Base-by-base conservation (phyloP, 202 grass and related monocot genomes). In the Tripidium arundinaceum region DNA sequence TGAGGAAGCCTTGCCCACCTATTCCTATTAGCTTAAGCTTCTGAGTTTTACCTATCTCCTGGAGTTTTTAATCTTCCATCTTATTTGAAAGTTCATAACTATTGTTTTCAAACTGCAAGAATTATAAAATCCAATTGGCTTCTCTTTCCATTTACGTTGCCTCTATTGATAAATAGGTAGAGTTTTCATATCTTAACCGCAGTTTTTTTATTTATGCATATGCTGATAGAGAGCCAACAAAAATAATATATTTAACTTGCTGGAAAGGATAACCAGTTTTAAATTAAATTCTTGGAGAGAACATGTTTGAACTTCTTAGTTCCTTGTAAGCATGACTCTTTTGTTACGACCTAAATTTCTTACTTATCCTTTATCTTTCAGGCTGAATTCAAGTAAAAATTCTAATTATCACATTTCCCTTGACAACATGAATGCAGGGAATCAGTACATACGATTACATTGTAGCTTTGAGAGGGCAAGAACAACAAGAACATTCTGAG, bases 361-460 rank as follows among this genome's bases (percentile, higher is more conserved):
- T 54, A 64, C 41, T 12, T 43, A 10, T 37, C 12, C 28, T 65
- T 27, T 2, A 33, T 19, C 16, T 8, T 72, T 72, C 31, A 52
- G 29, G 41, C 50, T 74, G 25, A 45, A 28, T 62, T 26, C 25
- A 54, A 27, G 2, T 45, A 14, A 45, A 14, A 45, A 15, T 45
- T 14, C 13, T 45, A 45, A 45, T 45, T 45, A 45, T 45, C 42
- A 45, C 42, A 45, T 45, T 45, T 45, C 12, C 42, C 42, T 45
- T 45, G 42, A 45, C 42, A 45, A 45, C 13, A 45, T 45, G 42
- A 45, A 45, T 14, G 42, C 60, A 98, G 95, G 95, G 95, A 74
- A 95, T 98, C 50, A 91, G 90, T 36, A 94, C 92, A 7, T 94
- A 94, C 27, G 92, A 91, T n/a, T n/a, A n/a, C n/a, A n/a, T n/a